Percentiles rank a stretch among this genome's conserved stretches.
Evolutionary conservation across 805 yeast species (phyloP).

Genomic region (Lipomyces sp.): DNA sequence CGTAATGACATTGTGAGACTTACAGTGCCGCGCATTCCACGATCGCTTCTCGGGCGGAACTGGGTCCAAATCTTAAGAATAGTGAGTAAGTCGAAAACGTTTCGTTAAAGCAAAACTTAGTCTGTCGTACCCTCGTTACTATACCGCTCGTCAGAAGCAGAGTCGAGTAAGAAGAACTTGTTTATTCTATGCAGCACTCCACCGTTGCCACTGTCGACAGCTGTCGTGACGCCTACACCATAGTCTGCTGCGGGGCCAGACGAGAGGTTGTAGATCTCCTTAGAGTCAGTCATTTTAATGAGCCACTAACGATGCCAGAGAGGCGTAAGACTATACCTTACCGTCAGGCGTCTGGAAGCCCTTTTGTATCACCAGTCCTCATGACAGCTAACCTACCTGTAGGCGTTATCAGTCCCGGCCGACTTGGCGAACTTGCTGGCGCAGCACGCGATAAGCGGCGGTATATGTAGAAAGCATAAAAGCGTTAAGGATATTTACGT

Average conservation of each 20-base stretch:
- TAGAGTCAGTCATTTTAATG: slow-evolving; percentile 3
- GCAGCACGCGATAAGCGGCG: no score
- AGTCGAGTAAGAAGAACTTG: slow-evolving; percentile 29
- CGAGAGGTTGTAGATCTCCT: slow-evolving; percentile 15
- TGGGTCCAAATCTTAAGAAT: slow-evolving; percentile 34
- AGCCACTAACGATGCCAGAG: neutral
- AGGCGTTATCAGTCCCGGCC: neutral
- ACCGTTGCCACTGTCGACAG: slow-evolving; percentile 8
- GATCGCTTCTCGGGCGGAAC: slow-evolving; percentile 31
- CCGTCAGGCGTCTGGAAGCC: neutral
- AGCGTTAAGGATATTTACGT: no score
- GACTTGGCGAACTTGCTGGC: neutral
- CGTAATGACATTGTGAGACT: neutral
- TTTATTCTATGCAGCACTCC: slow-evolving; percentile 15
- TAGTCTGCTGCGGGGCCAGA: slow-evolving; percentile 4
- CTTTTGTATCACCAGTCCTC: neutral
- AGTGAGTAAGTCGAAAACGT: neutral
- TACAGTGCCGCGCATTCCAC: slow-evolving; percentile 34
- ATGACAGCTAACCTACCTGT: neutral
- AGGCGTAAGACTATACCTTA: neutral
- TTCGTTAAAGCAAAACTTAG: neutral
- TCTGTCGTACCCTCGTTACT: slow-evolving; percentile 31
- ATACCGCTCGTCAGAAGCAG: slow-evolving; percentile 27
- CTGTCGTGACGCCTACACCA: slow-evolving; percentile 7
- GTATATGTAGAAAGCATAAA: no score